Conservation (phyloP, 805 yeast species). For the Sugiyamaella qingdaonensis region DNA sequence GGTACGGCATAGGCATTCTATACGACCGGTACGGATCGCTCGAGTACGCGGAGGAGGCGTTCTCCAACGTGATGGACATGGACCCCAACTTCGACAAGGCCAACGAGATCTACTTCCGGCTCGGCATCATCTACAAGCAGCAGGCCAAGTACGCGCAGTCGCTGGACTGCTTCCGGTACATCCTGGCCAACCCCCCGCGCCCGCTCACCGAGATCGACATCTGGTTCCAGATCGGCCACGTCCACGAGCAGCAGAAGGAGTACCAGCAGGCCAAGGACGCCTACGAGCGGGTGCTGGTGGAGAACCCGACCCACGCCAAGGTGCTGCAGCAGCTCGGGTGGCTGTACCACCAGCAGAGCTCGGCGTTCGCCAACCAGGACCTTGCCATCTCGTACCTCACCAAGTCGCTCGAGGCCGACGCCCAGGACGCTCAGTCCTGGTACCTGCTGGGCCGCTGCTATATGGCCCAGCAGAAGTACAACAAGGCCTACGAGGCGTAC, state of each 20-base stretch:
- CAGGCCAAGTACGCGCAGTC: conserved; percentile 85
- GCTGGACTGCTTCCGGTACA: conserved; percentile 91
- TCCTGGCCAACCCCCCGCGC: conserved; percentile 84
- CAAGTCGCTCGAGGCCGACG: conserved; percentile 85
- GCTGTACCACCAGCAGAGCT: conserved; percentile 71
- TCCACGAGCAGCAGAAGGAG: conserved; percentile 88
- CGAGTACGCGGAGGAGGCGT: conserved; percentile 98
- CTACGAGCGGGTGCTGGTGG: conserved; percentile 84
- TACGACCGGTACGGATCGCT: conserved; percentile 94
- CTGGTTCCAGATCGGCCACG: conserved; percentile 98
- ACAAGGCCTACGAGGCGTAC: conserved; percentile 96
- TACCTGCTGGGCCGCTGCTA: conserved; percentile 94
- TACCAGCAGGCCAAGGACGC: conserved; percentile 92
- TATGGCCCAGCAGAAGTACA: conserved; percentile 92
- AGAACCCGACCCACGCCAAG: conserved; percentile 91
- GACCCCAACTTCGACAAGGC: conserved; percentile 96
- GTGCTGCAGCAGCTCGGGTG: conserved; percentile 96
- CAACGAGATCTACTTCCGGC: conserved; percentile 90
- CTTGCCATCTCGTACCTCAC: conserved; percentile 75
- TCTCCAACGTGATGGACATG: conserved; percentile 89
- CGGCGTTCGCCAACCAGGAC: conserved; percentile 71
- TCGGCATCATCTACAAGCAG: conserved; percentile 95
- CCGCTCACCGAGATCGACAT: conserved; percentile 96
- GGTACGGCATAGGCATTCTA: conserved; percentile 98
- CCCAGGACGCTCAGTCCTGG: conserved; percentile 94